These are phyloP conservation scores for Fragaria nilgerrensis DNA, from an alignment of 306 rosid species.

Conservation along the genomic window DNA sequence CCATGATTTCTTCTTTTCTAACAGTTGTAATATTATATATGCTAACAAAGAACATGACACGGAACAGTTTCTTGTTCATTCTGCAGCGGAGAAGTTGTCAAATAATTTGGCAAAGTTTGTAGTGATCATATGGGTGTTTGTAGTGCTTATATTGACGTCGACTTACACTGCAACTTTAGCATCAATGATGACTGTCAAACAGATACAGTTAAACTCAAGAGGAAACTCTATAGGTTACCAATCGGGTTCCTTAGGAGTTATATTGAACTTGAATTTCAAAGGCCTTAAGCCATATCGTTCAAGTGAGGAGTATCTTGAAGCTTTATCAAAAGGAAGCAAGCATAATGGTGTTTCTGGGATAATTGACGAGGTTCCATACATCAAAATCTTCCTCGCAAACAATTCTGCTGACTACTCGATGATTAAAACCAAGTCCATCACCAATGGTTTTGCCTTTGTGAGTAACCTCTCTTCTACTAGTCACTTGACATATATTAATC, in stretches of 20 bases:
- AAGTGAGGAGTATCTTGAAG: slow-evolving; percentile 13
- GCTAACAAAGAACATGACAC: neutral
- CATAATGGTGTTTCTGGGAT: slow-evolving; percentile 16
- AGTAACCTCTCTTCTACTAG: slow-evolving; percentile 5
- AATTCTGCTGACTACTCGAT: neutral
- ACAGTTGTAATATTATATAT: no score
- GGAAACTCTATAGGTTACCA: slow-evolving; percentile 11
- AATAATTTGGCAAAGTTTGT: slow-evolving; percentile 17
- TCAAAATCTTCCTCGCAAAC: slow-evolving; percentile 26
- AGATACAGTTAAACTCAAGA: slow-evolving; percentile 1
- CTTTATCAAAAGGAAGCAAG: slow-evolving; percentile 25
- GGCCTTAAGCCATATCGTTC: neutral
- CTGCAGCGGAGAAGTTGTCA: slow-evolving; percentile 18
- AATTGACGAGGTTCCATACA: slow-evolving; percentile 21
- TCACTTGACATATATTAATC: no score
- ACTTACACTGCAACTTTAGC: slow-evolving; percentile 22
- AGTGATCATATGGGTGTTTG: slow-evolving; percentile 25
- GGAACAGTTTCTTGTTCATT: neutral
- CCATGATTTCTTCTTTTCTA: no score
- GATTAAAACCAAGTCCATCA: slow-evolving; percentile 11
- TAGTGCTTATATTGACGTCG: slow-evolving; percentile 18
- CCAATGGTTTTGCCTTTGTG: slow-evolving; percentile 37
- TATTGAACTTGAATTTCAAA: slow-evolving; percentile 1
- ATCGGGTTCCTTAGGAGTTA: neutral
- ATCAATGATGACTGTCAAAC: slow-evolving; percentile 19